These are phyloP conservation scores for Erodium maritimum DNA, from an alignment of 345 rosid species.

Conservation along the genomic window DNA sequence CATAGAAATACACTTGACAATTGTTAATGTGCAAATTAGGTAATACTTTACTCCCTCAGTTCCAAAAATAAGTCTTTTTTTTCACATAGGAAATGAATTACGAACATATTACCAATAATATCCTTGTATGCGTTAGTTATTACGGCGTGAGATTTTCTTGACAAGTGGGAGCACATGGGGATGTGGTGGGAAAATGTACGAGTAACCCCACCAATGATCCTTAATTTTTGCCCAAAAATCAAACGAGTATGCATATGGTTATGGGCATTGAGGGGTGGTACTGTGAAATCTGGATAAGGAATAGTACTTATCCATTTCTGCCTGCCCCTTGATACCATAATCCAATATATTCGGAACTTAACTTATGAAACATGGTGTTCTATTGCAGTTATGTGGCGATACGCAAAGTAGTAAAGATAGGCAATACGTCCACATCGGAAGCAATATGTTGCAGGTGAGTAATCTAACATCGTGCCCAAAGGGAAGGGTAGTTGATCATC, in stretches of 20 bases:
- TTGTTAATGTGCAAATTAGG: neutral
- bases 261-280: no score
- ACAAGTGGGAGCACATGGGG: no score
- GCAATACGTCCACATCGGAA: slow-evolving; percentile 35
- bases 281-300: neutral
- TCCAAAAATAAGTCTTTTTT: no score
- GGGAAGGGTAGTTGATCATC: neutral
- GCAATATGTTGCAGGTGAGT: slow-evolving; percentile 40
- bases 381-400: slow-evolving; percentile 48
- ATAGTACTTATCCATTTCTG: neutral
- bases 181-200: no score
- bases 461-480: neutral
- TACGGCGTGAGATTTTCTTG: no score
- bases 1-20: neutral
- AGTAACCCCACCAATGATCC: no score
- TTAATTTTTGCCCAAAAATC: no score
- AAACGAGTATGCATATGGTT: no score
- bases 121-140: no score
- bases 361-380: slow-evolving; percentile 8
- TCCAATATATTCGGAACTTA: neutral
- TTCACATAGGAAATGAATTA: no score
- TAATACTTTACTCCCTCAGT: no score
- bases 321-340: neutral
- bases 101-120: no score
- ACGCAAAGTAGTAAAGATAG: slow-evolving; percentile 53